These are phyloP conservation scores for Colletotrichum lini DNA, from an alignment of 2,329 filamentous ascomycete species.

Conservation along the genomic window DNA sequence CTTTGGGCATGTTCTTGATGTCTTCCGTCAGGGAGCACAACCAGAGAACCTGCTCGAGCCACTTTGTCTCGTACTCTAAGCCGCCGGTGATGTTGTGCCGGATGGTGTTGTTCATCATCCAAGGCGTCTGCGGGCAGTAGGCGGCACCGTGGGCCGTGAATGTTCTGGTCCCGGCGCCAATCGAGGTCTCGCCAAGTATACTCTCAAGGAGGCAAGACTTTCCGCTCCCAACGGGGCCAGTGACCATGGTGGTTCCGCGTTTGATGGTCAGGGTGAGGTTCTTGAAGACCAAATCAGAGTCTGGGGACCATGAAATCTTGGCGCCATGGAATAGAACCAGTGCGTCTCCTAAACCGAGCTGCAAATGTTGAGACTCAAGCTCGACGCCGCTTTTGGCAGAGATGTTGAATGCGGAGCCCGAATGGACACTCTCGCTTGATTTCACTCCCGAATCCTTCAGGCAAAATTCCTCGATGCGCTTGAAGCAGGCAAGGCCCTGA, in stretches of 20 bases:
- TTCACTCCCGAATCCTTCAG: too few relatives aligned
- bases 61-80: constrained; percentile 37
- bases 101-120: constrained; percentile 53
- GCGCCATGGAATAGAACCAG: too few relatives aligned
- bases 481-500: constrained; percentile 52
- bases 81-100: constrained; percentile 56
- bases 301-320: constrained; percentile 37
- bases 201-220: constrained; percentile 27
- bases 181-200: constrained; percentile 25
- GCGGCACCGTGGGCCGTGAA: not conserved
- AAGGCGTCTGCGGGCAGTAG: constrained; percentile 32
- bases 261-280: not conserved
- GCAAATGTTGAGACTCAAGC: too few relatives aligned
- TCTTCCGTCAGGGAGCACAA: constrained; percentile 51
- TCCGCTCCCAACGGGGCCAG: constrained; percentile 27
- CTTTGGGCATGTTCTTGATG: constrained; percentile 43
- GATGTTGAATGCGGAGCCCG: too few relatives aligned
- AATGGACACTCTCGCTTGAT: too few relatives aligned
- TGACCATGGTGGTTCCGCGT: constrained; percentile 17
- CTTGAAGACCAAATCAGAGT: not conserved
- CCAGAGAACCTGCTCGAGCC: constrained; percentile 43
- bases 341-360: too few relatives aligned
- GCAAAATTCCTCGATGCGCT: constrained; percentile 51
- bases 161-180: not conserved
- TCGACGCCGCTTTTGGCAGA: too few relatives aligned